Base-by-base conservation (phyloP, 306 rosid species). In the Canavalia gladiata region DNA sequence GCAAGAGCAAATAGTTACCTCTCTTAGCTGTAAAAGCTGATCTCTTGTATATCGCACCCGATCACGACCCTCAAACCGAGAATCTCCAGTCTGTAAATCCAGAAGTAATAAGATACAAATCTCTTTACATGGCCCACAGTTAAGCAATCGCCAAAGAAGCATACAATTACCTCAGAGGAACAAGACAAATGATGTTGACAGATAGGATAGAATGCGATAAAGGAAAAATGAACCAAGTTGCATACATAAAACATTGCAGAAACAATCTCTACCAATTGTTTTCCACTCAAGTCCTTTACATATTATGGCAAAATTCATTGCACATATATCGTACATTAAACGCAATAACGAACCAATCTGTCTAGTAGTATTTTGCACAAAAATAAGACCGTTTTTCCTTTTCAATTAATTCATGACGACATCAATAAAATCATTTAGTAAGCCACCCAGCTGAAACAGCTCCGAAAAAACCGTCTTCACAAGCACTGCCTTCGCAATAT, bases 61-160 rank as follows among this genome's bases (percentile, higher is more conserved):
- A 41, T 94, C 97, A 50, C 71, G 95, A 64, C 91, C 92, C 80
- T 94, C 98, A 74, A 90, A 88, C 72, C 94, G 76, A 8, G 91
- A 74, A 57, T 94, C 98, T 77, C 91, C 98, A 46, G 78, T 77
- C 98, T 91, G 79, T 31, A 77, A 64, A 74, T 67, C 34, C 56
- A 83, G 51, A 68, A 42, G 28, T 7, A 66, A 29, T 39, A 31
- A 64, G 46, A 76, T 47, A 45, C n/a, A 55, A 65, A 78, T 46
- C 52, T 75, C 72, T 45, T 66, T 9, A 10, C 43, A 70, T 25
- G 41, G 75, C 4, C 59, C 25, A 35, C 1, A 18, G 39, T 60
- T 63, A 8, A 69, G 49, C 18, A 29, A 35, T 64, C 71, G 13
- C 42, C 11, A 66, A 12, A 72, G 39, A 68, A 75, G 8, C 64